A percentile compares a stretch with the other conserved stretches of the same genome.
phyloP scores from a whole-genome alignment of 331 rosid genomes.

The Dryas integrifolia region DNA sequence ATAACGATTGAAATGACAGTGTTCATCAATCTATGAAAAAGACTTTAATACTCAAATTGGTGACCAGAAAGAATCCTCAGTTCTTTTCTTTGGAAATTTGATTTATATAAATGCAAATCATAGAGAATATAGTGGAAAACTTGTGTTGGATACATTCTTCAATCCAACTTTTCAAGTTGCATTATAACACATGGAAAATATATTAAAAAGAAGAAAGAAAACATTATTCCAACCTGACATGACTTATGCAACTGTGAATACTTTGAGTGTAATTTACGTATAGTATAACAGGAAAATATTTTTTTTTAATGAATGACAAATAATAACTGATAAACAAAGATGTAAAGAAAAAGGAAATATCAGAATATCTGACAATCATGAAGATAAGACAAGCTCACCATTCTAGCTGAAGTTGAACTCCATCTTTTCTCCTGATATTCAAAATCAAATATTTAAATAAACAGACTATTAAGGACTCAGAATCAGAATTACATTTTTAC shows the following conservation, averaged over 20 bases:
- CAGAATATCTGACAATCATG: constrained; percentile 25
- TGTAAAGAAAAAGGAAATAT: neutral
- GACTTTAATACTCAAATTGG: neutral
- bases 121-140: neutral
- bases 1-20: neutral
- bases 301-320: neutral
- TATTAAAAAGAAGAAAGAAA: neutral
- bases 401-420: constrained; percentile 90
- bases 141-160: neutral
- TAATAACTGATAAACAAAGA: neutral
- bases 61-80: neutral
- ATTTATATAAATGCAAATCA: neutral
- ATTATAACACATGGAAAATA: neutral
- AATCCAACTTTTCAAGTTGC: neutral
- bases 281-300: neutral
- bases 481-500: neutral
- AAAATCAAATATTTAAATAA: constrained; percentile 40
- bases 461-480: neutral
- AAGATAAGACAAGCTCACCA: constrained; percentile 55
- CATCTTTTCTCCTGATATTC: constrained; percentile 66
- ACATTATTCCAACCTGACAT: neutral
- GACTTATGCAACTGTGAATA: neutral
- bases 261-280: too few relatives aligned
- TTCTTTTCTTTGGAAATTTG: neutral
- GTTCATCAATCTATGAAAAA: neutral